phyloP scores from a whole-genome alignment of 2,329 filamentous ascomycete species.

The Tolypocladium sp. region DNA sequence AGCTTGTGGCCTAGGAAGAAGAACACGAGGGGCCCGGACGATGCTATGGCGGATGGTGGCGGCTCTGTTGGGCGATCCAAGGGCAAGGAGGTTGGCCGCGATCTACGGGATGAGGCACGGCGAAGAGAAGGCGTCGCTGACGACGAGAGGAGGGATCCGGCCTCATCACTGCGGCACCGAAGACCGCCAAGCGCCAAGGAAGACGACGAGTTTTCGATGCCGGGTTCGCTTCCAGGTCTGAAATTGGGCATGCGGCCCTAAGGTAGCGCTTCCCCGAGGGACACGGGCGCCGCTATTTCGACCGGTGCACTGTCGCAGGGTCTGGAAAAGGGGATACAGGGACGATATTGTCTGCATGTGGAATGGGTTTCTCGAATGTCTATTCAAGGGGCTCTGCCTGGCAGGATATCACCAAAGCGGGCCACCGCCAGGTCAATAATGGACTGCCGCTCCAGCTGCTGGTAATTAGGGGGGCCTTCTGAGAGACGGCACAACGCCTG shows the following conservation, averaged over 20 bases:
- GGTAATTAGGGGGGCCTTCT: background rate
- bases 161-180: slow-evolving; percentile 27
- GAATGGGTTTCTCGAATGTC: background rate
- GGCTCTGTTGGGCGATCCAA: slow-evolving; percentile 42
- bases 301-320: background rate
- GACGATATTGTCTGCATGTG: background rate
- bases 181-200: slow-evolving; percentile 22
- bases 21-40: slow-evolving; percentile 68
- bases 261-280: background rate
- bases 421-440: background rate
- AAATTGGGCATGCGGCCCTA: slow-evolving; percentile 16
- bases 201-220: slow-evolving; percentile 33
- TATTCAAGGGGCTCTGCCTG: background rate
- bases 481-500: background rate
- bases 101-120: slow-evolving; percentile 39
- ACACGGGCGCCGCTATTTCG: background rate
- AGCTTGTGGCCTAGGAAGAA: slow-evolving; percentile 77
- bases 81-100: slow-evolving; percentile 42
- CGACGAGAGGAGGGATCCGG: slow-evolving; percentile 25
- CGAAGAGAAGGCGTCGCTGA: slow-evolving; percentile 37
- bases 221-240: slow-evolving; percentile 35
- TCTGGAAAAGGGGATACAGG: background rate
- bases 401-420: background rate
- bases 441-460: background rate
- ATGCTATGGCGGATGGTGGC: slow-evolving; percentile 37